Base-by-base conservation (phyloP, 2,329 filamentous ascomycete genomes). In the Beauveria caledonica region DNA sequence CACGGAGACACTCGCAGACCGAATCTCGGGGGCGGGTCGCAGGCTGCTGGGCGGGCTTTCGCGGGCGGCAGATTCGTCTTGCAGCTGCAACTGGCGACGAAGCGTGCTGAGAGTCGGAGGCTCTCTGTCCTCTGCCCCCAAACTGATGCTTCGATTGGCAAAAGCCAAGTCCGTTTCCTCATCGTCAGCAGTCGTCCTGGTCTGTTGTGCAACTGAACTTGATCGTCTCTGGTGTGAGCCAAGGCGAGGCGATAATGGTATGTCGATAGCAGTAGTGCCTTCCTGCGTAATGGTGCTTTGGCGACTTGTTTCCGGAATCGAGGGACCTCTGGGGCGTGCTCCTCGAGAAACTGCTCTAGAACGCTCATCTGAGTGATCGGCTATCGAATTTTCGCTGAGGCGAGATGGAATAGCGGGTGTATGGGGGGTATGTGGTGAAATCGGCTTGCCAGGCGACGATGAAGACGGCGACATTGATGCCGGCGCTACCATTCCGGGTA, bases 321-420 rank as follows among this genome's bases (percentile, higher is more conserved):
- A 66, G 4, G 64, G 64, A 23, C 67, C 66, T 39, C 65, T 67
- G 9, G 64, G 62, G 21, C 67, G 69, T 11, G 66, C 66, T 39
- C 67, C 66, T 17, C 72, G 68, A 8, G 73, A 70, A 25, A 69
- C 65, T 19, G 68, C 66, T 19, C 71, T 65, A n/a, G 68, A 67
- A 23, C 62, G 62, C 23, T 68, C 65, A 2, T 67, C 63, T 21
- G 68, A 64, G 50, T 74, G 72, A 58, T 74, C 72, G 42, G 74
- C 73, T 36, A 94, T 90, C 56, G 90, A 94, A 69, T 95, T 92
- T 64, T 94, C 91, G 69, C 91, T 96, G 23, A 99, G 77, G n/a
- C 94, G 84, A 8, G 92, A 97, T 21, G 93, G 93, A 29, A 97
- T 91, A 11, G 92, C 92, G 4, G 94, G 94, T 0, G 92, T 96